A percentile compares a stretch with the other conserved stretches of the same genome.
Evolutionary conservation across 1,139 yeast genomes (phyloP).

Genomic region (Lodderomyces margitis): DNA sequence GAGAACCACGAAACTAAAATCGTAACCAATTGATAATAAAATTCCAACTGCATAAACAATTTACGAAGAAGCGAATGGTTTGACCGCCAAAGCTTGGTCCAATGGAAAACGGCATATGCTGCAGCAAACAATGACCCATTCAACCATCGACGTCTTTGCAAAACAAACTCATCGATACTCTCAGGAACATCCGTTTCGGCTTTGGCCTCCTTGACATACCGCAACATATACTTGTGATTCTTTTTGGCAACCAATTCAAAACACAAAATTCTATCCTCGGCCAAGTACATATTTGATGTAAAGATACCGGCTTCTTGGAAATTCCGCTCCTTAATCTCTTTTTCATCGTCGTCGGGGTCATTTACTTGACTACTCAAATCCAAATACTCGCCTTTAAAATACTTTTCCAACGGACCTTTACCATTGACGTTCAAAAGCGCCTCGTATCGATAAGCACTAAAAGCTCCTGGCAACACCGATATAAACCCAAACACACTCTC

Average conservation of each 20-base stretch:
- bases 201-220: conserved; percentile 71
- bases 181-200: conserved; percentile 89
- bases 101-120: conserved; percentile 68
- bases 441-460: conserved; percentile 75
- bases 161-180: conserved; percentile 63
- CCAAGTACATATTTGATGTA: conserved; percentile 80
- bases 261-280: conserved; percentile 81
- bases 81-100: conserved; percentile 68
- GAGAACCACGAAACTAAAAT: conserved; percentile 79
- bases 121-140: conserved; percentile 87
- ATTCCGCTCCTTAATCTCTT: conserved; percentile 41
- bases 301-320: conserved; percentile 61
- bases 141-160: conserved; percentile 82
- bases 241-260: conserved; percentile 78
- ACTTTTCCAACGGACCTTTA: conserved; percentile 71
- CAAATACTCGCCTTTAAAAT: conserved; percentile 75
- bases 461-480: conserved; percentile 82
- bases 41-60: conserved; percentile 64
- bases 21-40: conserved; percentile 64
- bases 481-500: conserved; percentile 82
- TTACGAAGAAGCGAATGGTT: conserved; percentile 63
- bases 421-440: conserved; percentile 68
- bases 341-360: conserved; percentile 38
- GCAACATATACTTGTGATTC: conserved; percentile 57
- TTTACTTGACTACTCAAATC: conserved; percentile 48